phyloP scores from a whole-genome alignment of 345 rosid genomes.

The Rhodamnia rubescens region DNA sequence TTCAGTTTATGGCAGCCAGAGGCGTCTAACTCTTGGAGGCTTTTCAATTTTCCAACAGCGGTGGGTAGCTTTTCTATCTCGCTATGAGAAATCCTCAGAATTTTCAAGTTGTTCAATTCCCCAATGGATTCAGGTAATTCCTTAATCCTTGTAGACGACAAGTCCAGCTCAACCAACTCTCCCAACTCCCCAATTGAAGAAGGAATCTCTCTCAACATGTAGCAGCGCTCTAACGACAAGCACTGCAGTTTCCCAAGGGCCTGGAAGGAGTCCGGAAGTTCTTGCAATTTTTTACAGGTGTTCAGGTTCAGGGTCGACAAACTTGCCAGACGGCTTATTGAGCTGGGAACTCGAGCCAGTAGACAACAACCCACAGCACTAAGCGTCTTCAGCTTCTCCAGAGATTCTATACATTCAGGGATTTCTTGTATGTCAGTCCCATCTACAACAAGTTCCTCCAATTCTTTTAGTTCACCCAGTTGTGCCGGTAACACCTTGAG shows the following conservation, averaged over 20 bases:
- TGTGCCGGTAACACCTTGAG: background rate
- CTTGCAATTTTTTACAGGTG: background rate
- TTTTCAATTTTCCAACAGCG: background rate
- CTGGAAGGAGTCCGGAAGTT: too few species aligned
- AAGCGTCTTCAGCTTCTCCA: background rate
- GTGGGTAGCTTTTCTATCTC: background rate
- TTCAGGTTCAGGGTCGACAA: too few species aligned
- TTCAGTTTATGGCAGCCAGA: too few species aligned
- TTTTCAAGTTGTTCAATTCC: background rate
- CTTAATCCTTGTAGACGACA: fast-evolving
- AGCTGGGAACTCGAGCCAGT: too few species aligned
- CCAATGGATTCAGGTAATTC: background rate
- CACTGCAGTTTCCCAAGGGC: too few species aligned
- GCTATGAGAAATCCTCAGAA: background rate
- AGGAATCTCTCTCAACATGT: background rate
- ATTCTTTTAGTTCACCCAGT: background rate
- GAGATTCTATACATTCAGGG: background rate
- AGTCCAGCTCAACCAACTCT: background rate
- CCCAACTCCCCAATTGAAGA: background rate
- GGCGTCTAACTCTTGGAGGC: background rate
- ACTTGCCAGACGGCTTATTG: background rate
- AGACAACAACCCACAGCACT: fast-evolving
- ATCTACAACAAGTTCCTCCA: background rate
- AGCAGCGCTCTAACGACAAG: background rate
- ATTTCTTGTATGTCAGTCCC: background rate